phyloP scores from a whole-genome alignment of 768 basidiomycete species.

The Rhizopogon sp. region DNA sequence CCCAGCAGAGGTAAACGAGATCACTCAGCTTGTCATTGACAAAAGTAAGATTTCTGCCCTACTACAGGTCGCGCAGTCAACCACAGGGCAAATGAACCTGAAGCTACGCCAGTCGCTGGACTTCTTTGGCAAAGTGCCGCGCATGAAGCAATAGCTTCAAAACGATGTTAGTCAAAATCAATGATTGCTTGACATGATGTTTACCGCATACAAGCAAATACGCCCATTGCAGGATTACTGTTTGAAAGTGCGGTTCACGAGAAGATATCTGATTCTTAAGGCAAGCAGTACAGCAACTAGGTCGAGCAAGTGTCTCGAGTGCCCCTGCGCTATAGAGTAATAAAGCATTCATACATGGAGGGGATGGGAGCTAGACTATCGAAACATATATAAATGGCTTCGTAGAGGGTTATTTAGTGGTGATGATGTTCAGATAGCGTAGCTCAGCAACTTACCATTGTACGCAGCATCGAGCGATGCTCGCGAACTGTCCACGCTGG shows the following conservation, averaged over 20 bases:
- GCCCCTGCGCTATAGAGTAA: not conserved
- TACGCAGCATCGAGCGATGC: not conserved
- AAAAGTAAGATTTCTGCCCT: not conserved
- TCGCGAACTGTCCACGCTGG: too few species aligned
- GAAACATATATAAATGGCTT: too few species aligned
- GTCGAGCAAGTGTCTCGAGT: not conserved
- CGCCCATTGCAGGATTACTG: not conserved
- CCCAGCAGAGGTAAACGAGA: not conserved
- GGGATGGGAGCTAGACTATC: not conserved
- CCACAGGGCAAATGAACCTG: not conserved
- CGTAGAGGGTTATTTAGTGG: not conserved
- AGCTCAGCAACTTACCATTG: not conserved
- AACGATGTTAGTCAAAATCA: not conserved
- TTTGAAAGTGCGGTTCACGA: not conserved
- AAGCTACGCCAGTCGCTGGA: not conserved
- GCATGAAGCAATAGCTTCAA: not conserved
- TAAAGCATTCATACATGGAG: not conserved
- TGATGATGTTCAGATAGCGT: not conserved
- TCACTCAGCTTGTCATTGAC: not conserved
- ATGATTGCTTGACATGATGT: not conserved
- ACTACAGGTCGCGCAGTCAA: not conserved
- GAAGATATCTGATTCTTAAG: not conserved
- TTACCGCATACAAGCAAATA: not conserved
- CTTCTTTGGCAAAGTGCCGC: not conserved
- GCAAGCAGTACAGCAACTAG: not conserved